Evolutionary conservation across 2,329 filamentous ascomycete species (phyloP), one percentile per base, ranked within the genome.

Genomic region (Amauroascus verrucosus): DNA sequence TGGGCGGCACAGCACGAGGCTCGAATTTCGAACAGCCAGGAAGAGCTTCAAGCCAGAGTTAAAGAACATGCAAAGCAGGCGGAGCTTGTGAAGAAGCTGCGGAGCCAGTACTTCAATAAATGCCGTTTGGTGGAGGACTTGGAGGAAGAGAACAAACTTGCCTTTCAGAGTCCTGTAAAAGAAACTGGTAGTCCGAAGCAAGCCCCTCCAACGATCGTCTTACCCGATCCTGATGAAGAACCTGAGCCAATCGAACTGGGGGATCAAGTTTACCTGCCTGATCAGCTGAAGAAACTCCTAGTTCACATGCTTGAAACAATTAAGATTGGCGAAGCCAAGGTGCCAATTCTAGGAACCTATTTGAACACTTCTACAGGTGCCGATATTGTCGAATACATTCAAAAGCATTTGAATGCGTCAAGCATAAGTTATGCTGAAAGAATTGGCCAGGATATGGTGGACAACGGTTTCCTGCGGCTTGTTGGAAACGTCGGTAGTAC

Each of bases 71-170:
- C 95, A 67, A 87, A 86, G 61, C 94, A 98, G 70, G 85, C 86
- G 55, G 93, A 98, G 58, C 70, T 80, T 18, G 88, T 95, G 57
- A 88, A 89, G 77, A 97, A 97, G 73, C 80, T 96, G 62, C 83
- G 93, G 59, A 95, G 87, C 70, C 86, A 88, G 62, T 98, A 98
- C 72, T 97, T 97, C 79, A 98, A 97, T 77, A 98, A 97, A 73
- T 98, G 93, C 68, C 85, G 94, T 48, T 76, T 96, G 57, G 85
- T 97, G 6, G 94, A 98, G 68, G 93, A 98, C 66, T 74, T 97
- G 56, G 93, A 98, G 68, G 93, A 98, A 71, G 94, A 98, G 75
- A 95, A 96, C 70, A 97, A 98, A 72, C 79, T 98, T 53, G 93
- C 90, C 37, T 98, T 98, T 71, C 89, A 95, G 69, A 88, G 90